Conservation (phyloP, 2,329 filamentous ascomycete species). For the Pseudocercospora ulei region DNA sequence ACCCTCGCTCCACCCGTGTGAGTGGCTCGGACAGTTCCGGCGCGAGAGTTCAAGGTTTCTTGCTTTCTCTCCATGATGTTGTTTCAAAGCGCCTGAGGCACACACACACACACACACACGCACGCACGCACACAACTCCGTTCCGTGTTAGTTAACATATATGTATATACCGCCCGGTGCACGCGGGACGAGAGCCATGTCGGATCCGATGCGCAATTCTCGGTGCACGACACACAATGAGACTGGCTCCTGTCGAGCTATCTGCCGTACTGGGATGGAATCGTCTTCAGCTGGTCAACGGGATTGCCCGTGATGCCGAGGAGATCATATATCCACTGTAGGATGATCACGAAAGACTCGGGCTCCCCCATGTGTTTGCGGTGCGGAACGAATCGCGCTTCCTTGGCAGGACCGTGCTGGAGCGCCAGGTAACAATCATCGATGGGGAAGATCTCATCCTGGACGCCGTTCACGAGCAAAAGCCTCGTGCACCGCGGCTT, state of each 20-base stretch:
- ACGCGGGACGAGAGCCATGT: too few species aligned
- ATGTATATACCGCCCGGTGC: too few species aligned
- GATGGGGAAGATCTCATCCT: slow-evolving; percentile 54
- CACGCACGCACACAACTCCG: too few species aligned
- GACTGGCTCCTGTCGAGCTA: slow-evolving; percentile 1
- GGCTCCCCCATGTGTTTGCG: slow-evolving; percentile 47
- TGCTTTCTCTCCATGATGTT: too few species aligned
- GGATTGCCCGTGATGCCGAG: slow-evolving; percentile 40
- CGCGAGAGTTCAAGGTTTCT: too few species aligned
- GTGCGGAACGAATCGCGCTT: slow-evolving; percentile 40
- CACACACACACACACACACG: too few species aligned
- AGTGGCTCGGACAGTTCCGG: too few species aligned
- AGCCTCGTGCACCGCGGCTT: slow-evolving; percentile 42
- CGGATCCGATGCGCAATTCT: neutral
- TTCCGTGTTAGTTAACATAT: too few species aligned
- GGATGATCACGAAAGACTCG: slow-evolving; percentile 42
- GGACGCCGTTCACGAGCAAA: slow-evolving; percentile 49
- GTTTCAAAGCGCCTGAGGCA: too few species aligned
- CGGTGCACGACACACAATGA: neutral
- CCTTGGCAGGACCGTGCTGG: slow-evolving; percentile 46
- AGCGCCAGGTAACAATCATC: slow-evolving; percentile 51
- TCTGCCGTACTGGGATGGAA: slow-evolving; percentile 36
- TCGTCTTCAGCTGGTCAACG: slow-evolving; percentile 40
- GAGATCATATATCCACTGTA: slow-evolving; percentile 44
- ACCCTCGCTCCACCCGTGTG: too few species aligned